phyloP scores from a whole-genome alignment of 73 alveolate genomes.

The Tetrahymena borealis region DNA sequence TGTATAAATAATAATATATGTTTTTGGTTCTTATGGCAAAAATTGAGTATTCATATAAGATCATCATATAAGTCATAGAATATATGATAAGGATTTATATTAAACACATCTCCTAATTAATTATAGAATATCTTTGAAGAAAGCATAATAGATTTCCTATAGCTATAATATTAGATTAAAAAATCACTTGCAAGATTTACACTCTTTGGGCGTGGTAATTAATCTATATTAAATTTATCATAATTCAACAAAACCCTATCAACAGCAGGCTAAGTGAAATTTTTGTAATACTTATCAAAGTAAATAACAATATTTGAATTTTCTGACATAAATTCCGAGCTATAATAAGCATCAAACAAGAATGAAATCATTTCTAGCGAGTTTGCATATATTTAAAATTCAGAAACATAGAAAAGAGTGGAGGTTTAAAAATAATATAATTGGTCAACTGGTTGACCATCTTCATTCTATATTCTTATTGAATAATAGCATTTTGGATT shows the following conservation, averaged over 20 bases:
- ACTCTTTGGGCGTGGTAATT: not conserved
- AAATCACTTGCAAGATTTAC: not conserved
- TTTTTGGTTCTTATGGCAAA: no score
- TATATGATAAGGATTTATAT: not conserved
- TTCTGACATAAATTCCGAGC: not conserved
- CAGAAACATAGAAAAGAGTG: no score
- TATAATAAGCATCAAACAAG: not conserved
- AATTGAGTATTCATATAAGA: no score
- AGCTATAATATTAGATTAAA: not conserved
- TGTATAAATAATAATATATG: no score
- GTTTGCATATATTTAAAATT: not conserved
- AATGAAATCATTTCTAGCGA: not conserved
- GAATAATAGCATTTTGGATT: not conserved
- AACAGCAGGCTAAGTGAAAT: not conserved
- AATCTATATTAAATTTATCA: not conserved
- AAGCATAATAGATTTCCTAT: not conserved
- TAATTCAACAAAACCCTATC: not conserved
- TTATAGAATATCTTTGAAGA: not conserved
- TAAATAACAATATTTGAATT: not conserved
- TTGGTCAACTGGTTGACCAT: no score
- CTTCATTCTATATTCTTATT: not conserved
- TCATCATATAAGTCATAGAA: no score
- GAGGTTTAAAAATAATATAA: no score
- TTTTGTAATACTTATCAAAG: not conserved
- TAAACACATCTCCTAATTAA: not conserved